A percentile compares a stretch with the other conserved stretches of the same genome.
phyloP scores from a whole-genome alignment of 768 basidiomycete species.

The Hortiboletus campestris region DNA sequence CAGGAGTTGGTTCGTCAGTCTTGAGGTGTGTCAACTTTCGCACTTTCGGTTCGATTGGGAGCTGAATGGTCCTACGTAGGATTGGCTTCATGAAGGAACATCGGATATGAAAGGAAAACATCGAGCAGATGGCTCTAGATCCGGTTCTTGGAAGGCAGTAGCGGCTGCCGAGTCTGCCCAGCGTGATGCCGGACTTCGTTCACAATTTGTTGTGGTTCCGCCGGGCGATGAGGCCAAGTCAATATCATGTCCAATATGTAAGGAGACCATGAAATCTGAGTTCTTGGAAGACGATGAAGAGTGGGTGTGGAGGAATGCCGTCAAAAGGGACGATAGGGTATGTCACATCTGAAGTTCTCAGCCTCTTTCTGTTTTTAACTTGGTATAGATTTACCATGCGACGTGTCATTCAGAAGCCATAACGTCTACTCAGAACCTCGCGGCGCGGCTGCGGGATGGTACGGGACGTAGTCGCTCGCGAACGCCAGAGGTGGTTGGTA shows the following conservation, averaged over 20 bases:
- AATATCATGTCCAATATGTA: constrained; percentile 93
- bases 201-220: constrained; percentile 86
- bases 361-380: neutral
- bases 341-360: constrained; percentile 20
- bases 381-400: constrained; percentile 81
- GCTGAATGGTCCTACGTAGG: constrained; percentile 45
- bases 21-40: constrained; percentile 60
- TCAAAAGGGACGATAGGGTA: constrained; percentile 80
- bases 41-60: neutral
- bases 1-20: constrained; percentile 82
- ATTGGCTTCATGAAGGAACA: constrained; percentile 79
- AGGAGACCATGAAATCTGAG: constrained; percentile 87
- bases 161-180: constrained; percentile 66
- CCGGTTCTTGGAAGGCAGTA: constrained; percentile 53
- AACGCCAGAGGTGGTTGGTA: constrained; percentile 60
- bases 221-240: constrained; percentile 81
- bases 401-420: constrained; percentile 88
- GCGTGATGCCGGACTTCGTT: constrained; percentile 71
- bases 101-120: constrained; percentile 68
- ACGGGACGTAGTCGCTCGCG: constrained; percentile 64
- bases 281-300: constrained; percentile 96
- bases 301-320: constrained; percentile 96
- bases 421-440: constrained; percentile 60
- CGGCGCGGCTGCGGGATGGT: constrained; percentile 66
- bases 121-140: constrained; percentile 50